Evolutionary conservation across 2,329 filamentous ascomycete species (phyloP), one percentile per base, ranked within the genome.

Genomic region (Stagonosporopsis tanaceti): DNA sequence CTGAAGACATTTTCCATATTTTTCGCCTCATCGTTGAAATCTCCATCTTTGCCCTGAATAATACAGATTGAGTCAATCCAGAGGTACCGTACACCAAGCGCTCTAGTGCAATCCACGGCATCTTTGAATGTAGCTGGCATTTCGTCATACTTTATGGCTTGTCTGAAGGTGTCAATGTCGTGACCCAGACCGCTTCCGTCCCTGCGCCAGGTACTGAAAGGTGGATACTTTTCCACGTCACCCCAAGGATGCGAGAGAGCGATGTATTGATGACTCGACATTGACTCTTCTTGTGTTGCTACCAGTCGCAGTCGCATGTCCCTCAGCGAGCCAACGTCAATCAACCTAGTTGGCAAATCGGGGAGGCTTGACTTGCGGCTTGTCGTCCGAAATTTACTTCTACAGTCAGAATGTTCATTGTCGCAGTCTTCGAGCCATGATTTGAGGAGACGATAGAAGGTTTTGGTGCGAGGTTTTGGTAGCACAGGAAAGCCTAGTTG

Each of bases 11-110:
- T 56, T 38, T 63, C 66, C 69, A 73, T 74, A 0, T 51, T 42
- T 6, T 55, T 57, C 1, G 63, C 47, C 35, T 75, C 67, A 2
- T 42, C 24, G 1, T 50, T 24, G 30, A 66, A 72, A 39, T 75
- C 71, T 1, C 50, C 59, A 20, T 62, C 50, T 3, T 52, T 14
- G 8, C 60, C 68, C 38, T 71, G 69, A 6, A 71, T 60, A 20
- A 72, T 63, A 34, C 71, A 73, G 3, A 72, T 32, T 0, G 62
- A 64, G 34, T 74, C 71, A 4, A 74, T 72, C 69, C 71, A 74
- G 6, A 74, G 53, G 37, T 67, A 72, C 3, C 52, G 51, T 4
- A 53, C 20, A 0, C 62, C 57, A 2, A 71, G 50, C 0, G 57
- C 55, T 0, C 69, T 55, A 2, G 68, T 70, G 9, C 28, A 32